These are phyloP conservation scores for Arctostaphylos glauca DNA, from an alignment of 148 eudicot species.

Conservation along the genomic window DNA sequence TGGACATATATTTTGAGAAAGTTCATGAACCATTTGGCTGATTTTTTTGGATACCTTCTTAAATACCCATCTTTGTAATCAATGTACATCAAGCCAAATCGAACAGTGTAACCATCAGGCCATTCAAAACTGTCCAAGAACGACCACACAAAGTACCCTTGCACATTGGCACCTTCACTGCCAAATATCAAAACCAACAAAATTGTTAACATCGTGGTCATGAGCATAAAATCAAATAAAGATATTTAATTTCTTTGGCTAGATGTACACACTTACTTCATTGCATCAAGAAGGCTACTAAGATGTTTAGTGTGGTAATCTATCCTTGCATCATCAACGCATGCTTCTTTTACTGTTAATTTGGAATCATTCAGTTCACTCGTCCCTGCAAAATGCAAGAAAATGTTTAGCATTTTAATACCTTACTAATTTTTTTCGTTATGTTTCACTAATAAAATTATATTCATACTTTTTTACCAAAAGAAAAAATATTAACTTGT, in stretches of 20 bases:
- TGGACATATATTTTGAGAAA: background rate
- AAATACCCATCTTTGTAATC: background rate
- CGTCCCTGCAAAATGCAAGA: background rate
- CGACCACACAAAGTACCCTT: background rate
- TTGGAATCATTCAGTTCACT: background rate
- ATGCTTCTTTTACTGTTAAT: background rate
- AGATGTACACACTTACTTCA: background rate
- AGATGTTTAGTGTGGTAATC: background rate
- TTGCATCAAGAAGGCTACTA: background rate
- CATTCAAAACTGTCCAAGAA: background rate
- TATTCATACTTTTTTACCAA: too few species aligned
- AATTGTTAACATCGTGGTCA: too few species aligned
- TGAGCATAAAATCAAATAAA: too few species aligned
- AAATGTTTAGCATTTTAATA: background rate
- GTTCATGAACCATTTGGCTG: background rate
- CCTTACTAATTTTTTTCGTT: background rate
- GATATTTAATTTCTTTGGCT: too few species aligned
- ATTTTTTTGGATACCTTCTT: background rate
- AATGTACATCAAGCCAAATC: background rate
- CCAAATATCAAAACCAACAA: background rate
- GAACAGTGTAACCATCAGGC: background rate
- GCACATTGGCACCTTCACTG: background rate
- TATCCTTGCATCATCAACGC: background rate
- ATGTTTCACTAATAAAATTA: too few species aligned
- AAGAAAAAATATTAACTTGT: too few species aligned